phyloP scores from a whole-genome alignment of 345 rosid species.

The Citrus glauca region DNA sequence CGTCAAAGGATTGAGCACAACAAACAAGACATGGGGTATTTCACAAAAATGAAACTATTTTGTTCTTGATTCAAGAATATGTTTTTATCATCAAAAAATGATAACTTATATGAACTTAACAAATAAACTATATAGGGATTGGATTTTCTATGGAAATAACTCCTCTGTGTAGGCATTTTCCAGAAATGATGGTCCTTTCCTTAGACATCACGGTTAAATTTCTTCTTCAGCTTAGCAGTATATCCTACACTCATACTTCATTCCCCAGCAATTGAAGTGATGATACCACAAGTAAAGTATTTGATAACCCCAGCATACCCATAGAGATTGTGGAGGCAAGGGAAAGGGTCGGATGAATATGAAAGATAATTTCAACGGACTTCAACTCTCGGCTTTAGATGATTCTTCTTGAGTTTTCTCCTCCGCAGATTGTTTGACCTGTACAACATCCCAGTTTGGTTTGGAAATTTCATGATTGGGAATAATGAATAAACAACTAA shows the following conservation, averaged over 20 bases:
- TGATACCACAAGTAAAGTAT: not conserved
- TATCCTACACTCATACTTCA: not conserved
- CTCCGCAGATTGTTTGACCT: slow-evolving; percentile 12
- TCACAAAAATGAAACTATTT: not conserved
- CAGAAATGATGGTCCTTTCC: not conserved
- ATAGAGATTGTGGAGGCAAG: not conserved
- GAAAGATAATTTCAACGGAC: not conserved
- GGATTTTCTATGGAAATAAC: not conserved
- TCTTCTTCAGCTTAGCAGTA: not conserved
- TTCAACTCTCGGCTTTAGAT: not conserved
- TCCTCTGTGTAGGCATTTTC: not conserved
- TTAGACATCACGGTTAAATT: not conserved
- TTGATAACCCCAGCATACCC: not conserved
- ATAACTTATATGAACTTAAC: not conserved
- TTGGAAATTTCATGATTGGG: not conserved
- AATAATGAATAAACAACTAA: not conserved
- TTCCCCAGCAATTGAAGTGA: not conserved
- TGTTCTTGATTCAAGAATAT: not conserved
- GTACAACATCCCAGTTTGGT: not conserved
- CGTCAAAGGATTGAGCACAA: not conserved
- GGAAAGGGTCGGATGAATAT: not conserved
- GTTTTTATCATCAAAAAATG: not conserved
- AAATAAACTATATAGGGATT: not conserved
- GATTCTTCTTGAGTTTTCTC: slow-evolving; percentile 5
- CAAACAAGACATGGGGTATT: not conserved